phyloP scores from a whole-genome alignment of 805 yeast species.

The Sugiyamaella chiloensis region DNA sequence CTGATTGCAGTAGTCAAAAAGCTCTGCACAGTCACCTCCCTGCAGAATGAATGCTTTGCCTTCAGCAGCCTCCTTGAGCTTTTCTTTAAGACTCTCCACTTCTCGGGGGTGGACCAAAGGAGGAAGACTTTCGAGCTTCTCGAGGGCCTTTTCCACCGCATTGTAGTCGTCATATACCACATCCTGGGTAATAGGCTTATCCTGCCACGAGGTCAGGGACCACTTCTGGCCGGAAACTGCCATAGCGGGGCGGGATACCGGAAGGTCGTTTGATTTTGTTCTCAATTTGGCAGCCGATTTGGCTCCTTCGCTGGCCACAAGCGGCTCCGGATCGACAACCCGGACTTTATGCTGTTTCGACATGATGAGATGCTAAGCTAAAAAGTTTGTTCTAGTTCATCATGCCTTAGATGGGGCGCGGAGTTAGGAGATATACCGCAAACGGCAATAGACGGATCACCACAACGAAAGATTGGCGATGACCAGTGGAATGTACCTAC shows the following conservation, averaged over 20 bases:
- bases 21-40: constrained; percentile 46
- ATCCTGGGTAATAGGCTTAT: constrained; percentile 42
- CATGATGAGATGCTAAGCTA: neutral
- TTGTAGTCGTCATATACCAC: constrained; percentile 40
- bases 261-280: constrained; percentile 32
- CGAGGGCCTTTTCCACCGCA: constrained; percentile 38
- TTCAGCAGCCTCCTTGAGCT: constrained; percentile 39
- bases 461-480: no score
- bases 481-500: neutral
- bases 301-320: constrained; percentile 37
- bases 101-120: constrained; percentile 41
- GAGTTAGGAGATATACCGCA: constrained; percentile 5
- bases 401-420: no score
- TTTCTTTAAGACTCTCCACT: constrained; percentile 34
- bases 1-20: constrained; percentile 42
- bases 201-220: constrained; percentile 43
- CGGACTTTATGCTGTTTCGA: constrained; percentile 27
- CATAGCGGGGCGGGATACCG: constrained; percentile 12
- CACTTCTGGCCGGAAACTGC: constrained; percentile 24
- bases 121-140: constrained; percentile 41
- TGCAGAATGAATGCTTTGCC: constrained; percentile 44
- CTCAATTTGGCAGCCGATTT: constrained; percentile 38
- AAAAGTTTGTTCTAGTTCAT: constrained; percentile 3
- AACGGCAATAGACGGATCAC: no score
- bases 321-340: constrained; percentile 34